Conservation (phyloP, 129 eudicot species). For the Deinandra increscens region DNA sequence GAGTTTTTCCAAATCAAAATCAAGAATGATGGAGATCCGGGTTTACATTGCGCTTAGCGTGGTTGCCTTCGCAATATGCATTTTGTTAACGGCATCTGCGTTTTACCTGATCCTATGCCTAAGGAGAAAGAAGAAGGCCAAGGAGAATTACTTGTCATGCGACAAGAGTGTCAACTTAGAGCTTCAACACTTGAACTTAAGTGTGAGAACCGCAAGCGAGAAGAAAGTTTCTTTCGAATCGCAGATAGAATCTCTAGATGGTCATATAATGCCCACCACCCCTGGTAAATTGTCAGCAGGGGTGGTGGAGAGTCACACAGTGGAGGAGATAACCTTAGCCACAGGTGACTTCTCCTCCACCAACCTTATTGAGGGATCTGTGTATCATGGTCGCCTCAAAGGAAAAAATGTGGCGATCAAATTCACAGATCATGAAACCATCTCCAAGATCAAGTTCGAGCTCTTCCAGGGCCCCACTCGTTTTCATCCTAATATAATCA, state of each 20-base stretch:
- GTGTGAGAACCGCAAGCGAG: constrained; percentile 70
- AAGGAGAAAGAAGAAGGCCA: constrained; percentile 26
- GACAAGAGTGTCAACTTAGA: constrained; percentile 47
- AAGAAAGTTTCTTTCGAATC: constrained; percentile 86
- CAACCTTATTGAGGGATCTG: constrained; percentile 74
- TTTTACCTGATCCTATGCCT: constrained; percentile 34
- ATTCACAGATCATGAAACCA: constrained; percentile 30
- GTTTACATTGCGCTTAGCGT: constrained; percentile 44
- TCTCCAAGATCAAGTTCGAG: constrained; percentile 57
- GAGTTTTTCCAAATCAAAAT: background rate
- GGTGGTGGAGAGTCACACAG: constrained; percentile 51
- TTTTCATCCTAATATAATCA: constrained; percentile 64
- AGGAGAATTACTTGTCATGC: constrained; percentile 21
- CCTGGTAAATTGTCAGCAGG: constrained; percentile 42
- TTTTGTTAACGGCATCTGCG: constrained; percentile 39
- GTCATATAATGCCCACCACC: constrained; percentile 41
- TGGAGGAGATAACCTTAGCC: constrained; percentile 68
- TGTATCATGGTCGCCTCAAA: constrained; percentile 69
- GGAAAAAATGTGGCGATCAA: constrained; percentile 74
- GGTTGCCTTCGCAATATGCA: constrained; percentile 38
- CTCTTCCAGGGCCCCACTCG: constrained; percentile 55
- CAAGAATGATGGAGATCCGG: constrained; percentile 35
- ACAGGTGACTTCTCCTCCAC: constrained; percentile 58
- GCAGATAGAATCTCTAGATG: constrained; percentile 57
- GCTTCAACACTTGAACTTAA: constrained; percentile 67